These are phyloP conservation scores for Coemansia sp. DNA, from an alignment of 192 early-diverging fungal genomes.

Conservation along the genomic window DNA sequence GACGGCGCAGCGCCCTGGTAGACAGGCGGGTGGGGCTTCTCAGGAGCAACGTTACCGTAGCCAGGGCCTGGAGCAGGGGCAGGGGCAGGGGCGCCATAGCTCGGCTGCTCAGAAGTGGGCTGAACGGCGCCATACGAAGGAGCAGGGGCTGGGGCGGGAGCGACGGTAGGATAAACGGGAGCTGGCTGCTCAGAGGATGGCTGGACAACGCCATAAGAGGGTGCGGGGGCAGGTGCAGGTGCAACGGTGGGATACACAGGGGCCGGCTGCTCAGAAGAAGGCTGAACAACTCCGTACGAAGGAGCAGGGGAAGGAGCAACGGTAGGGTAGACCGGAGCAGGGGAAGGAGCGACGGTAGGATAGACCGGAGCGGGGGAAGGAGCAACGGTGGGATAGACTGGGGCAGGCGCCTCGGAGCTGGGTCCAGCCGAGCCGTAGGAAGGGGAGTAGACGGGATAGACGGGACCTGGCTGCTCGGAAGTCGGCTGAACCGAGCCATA, in stretches of 20 bases:
- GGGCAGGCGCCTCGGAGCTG: neutral
- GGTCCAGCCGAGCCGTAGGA: slow-evolving; percentile 3
- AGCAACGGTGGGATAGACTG: slow-evolving; percentile 4
- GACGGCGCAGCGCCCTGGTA: slow-evolving; percentile 5
- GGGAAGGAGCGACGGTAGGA: neutral
- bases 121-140: neutral
- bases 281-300: neutral
- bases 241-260: slow-evolving; percentile 3
- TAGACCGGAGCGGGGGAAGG: slow-evolving; percentile 2
- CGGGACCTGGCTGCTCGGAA: neutral
- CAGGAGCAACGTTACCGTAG: slow-evolving; percentile 5
- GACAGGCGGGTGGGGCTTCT: slow-evolving; percentile 1
- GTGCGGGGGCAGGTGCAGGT: neutral
- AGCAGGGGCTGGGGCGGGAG: neutral
- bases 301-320: neutral
- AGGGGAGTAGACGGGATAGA: neutral
- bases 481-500: neutral
- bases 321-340: slow-evolving; percentile 1
- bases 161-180: slow-evolving; percentile 2
- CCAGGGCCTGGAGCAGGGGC: neutral
- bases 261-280: neutral
- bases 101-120: slow-evolving; percentile 5
- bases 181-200: neutral
- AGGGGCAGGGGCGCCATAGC: slow-evolving; percentile 5
- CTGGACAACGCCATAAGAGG: neutral